phyloP scores from a whole-genome alignment of 129 eudicot genomes.

The Scalesia atractyloides region DNA sequence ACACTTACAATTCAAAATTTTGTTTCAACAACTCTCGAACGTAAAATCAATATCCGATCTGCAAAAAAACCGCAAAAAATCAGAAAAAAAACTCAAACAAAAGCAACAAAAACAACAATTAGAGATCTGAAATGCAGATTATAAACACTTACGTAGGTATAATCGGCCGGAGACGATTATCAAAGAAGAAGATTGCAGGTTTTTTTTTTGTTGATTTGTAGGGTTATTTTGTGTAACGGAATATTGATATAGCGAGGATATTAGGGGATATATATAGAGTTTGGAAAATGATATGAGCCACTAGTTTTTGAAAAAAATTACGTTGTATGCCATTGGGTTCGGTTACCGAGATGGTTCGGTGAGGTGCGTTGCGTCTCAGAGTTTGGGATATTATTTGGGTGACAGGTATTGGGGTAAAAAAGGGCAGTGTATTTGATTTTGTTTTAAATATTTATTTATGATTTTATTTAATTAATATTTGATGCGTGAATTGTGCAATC shows the following conservation, averaged over 20 bases:
- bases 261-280: conserved; percentile 19
- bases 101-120: neutral
- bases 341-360: conserved; percentile 20
- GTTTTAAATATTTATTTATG: neutral
- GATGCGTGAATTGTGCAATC: too few relatives aligned
- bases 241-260: neutral
- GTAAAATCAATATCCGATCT: neutral
- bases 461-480: too few relatives aligned
- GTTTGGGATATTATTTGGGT: conserved; percentile 29
- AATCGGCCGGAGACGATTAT: neutral
- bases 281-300: conserved; percentile 13
- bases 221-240: neutral
- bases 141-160: neutral
- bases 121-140: neutral
- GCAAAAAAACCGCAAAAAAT: neutral
- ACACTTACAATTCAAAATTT: conserved; percentile 30
- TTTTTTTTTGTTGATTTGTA: neutral
- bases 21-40: neutral
- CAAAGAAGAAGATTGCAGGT: neutral
- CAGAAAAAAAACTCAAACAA: neutral
- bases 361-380: conserved; percentile 28
- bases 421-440: neutral
- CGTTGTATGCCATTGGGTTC: conserved; percentile 28
- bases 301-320: conserved; percentile 24
- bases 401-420: conserved; percentile 11